phyloP scores from a whole-genome alignment of 805 yeast genomes.

The Lachancea kluyveri region DNA sequence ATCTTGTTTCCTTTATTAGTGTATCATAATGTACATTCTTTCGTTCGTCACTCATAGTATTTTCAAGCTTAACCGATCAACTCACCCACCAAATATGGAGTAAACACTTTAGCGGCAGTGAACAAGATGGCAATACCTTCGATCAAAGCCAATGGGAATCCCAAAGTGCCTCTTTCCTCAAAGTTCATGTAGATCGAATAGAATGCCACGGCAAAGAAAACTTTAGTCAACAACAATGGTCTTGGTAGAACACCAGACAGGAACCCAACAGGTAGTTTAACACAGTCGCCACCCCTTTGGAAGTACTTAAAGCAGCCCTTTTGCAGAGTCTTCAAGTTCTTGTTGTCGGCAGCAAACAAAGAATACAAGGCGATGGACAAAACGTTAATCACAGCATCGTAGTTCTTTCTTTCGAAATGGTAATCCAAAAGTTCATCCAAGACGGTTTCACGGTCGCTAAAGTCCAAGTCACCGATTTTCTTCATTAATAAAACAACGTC shows the following conservation, averaged over 20 bases:
- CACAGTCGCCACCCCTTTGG: constrained; percentile 74
- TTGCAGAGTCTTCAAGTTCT: constrained; percentile 63
- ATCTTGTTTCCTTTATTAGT: no score
- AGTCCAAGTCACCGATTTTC: constrained; percentile 34
- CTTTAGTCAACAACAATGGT: constrained; percentile 71
- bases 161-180: constrained; percentile 52
- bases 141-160: constrained; percentile 63
- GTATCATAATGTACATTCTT: not conserved
- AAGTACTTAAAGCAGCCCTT: constrained; percentile 86
- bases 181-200: constrained; percentile 72
- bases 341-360: constrained; percentile 79
- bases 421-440: constrained; percentile 54
- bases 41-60: not conserved
- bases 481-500: constrained; percentile 67
- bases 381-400: constrained; percentile 83
- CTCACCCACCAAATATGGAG: constrained; percentile 66
- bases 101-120: constrained; percentile 72
- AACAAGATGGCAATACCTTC: constrained; percentile 63
- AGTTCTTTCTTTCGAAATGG: constrained; percentile 69
- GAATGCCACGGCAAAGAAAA: constrained; percentile 86
- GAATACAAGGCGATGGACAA: constrained; percentile 86
- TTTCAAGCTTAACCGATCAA: constrained; percentile 27
- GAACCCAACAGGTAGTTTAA: constrained; percentile 73
- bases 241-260: constrained; percentile 75
- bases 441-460: constrained; percentile 53